A percentile compares a stretch with the other conserved stretches of the same genome.
Conservation (phyloP, 257 asterid genomes). For the Euphrasia confusa region DNA sequence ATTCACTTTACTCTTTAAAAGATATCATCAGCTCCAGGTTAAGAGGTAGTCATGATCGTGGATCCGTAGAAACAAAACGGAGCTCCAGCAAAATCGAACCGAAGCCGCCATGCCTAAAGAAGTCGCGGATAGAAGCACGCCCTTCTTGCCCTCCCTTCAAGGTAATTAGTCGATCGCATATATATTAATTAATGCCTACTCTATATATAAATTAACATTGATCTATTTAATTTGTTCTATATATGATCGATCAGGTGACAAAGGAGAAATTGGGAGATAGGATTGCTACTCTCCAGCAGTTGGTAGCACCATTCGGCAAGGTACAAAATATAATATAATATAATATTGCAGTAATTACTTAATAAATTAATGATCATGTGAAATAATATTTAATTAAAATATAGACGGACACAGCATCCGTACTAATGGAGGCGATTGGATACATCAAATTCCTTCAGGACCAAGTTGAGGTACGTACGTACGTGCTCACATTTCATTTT, state of each 20-base stretch:
- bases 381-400: constrained; percentile 14
- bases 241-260: constrained; percentile 33
- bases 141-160: constrained; percentile 77
- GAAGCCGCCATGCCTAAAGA: constrained; percentile 41
- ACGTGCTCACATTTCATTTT: constrained; percentile 23
- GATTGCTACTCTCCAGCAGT: constrained; percentile 64
- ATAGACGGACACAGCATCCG: constrained; percentile 97
- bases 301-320: constrained; percentile 75
- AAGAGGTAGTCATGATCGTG: constrained; percentile 31
- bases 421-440: constrained; percentile 94
- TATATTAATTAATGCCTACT: too few relatives aligned
- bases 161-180: constrained; percentile 23
- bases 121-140: constrained; percentile 60
- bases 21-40: constrained; percentile 31
- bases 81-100: constrained; percentile 45
- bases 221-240: too few relatives aligned
- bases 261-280: constrained; percentile 66
- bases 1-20: constrained; percentile 24
- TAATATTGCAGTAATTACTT: background rate
- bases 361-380: too few relatives aligned
- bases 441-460: constrained; percentile 84
- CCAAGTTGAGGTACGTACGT: constrained; percentile 98
- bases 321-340: too few relatives aligned
- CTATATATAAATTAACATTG: too few relatives aligned
- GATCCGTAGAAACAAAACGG: constrained; percentile 44